phyloP scores from a whole-genome alignment of 768 basidiomycete genomes.

The Cyclocybe cylindracea region DNA sequence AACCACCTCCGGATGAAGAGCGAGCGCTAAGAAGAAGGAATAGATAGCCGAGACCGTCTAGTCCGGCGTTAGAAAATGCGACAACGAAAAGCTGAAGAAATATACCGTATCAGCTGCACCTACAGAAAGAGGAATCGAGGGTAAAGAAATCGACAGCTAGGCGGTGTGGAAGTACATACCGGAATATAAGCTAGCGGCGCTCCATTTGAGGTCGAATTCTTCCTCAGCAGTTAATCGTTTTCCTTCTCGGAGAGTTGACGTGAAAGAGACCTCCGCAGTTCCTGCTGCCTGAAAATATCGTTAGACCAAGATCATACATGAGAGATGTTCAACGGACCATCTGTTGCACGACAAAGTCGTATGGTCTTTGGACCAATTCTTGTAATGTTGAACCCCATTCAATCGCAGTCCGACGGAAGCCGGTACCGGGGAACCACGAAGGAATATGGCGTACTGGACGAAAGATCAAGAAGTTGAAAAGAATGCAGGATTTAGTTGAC shows the following conservation, averaged over 20 bases:
- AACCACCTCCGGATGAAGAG: conserved; percentile 54
- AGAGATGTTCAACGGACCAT: conserved; percentile 39
- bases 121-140: conserved; percentile 14
- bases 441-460: conserved; percentile 57
- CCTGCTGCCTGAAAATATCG: conserved; percentile 50
- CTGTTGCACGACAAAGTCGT: conserved; percentile 61
- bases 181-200: conserved; percentile 56
- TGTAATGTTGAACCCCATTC: conserved; percentile 53
- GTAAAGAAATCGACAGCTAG: not conserved
- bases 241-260: conserved; percentile 55
- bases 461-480: conserved; percentile 2
- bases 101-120: conserved; percentile 62
- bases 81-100: not conserved
- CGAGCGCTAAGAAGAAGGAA: conserved; percentile 63
- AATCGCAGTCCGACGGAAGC: conserved; percentile 53
- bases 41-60: conserved; percentile 66
- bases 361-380: conserved; percentile 58
- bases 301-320: conserved; percentile 3
- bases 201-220: conserved; percentile 68
- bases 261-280: conserved; percentile 57
- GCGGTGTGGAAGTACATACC: conserved; percentile 31
- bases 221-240: conserved; percentile 52
- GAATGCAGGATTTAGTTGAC: conserved; percentile 8
- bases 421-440: conserved; percentile 64
- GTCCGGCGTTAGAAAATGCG: not conserved